Base-by-base conservation (phyloP, 768 basidiomycete genomes). In the Pluteus cervinus region DNA sequence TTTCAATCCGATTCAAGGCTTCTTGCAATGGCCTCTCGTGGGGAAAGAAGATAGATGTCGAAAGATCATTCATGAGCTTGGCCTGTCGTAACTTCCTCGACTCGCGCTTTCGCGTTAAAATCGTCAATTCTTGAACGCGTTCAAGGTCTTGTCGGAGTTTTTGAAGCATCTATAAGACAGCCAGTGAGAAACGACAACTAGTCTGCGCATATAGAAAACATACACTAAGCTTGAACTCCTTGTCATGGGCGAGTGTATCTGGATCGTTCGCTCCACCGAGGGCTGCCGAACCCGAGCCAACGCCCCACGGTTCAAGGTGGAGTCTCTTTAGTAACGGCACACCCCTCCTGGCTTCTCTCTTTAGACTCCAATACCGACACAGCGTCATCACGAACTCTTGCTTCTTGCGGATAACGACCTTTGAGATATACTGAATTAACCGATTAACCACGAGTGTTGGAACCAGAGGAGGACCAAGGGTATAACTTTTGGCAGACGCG, bases 261-360 rank as follows among this genome's bases (percentile, higher is more conserved):
- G 64, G 63, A 5, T 70, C 72, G 28, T 73, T 78, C 3, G 89
- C 88, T 1, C 93, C n/a, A n/a, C n/a, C n/a, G n/a, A n/a, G n/a
- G n/a, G n/a, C n/a, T n/a, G n/a, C n/a, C n/a, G n/a, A n/a, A n/a
- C n/a, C n/a, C n/a, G n/a, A n/a, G n/a, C n/a, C n/a, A n/a, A n/a
- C n/a, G n/a, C n/a, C 97, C 96, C 96, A 98, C 1, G 96, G 94
- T 63, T 99, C 94, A 18, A 98, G 66, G 62, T 99, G 92, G 40
- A 99, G 55, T 37, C 96, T 56, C 60, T 98, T 98, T 47, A 99
- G 59, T 43, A 98, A 59, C 8, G 96, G 94, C 7, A 96, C 96
- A 4, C 96, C 96, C 26, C 94, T 62, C 44, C 96, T 73, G 1
- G 80, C 89, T 55, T 98, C 94, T 4, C 96, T 69, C 62, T 99